A percentile compares a stretch with the other conserved stretches of the same genome.
Conservation (phyloP, 768 basidiomycete genomes). For the Psilocybe cyanescens region DNA sequence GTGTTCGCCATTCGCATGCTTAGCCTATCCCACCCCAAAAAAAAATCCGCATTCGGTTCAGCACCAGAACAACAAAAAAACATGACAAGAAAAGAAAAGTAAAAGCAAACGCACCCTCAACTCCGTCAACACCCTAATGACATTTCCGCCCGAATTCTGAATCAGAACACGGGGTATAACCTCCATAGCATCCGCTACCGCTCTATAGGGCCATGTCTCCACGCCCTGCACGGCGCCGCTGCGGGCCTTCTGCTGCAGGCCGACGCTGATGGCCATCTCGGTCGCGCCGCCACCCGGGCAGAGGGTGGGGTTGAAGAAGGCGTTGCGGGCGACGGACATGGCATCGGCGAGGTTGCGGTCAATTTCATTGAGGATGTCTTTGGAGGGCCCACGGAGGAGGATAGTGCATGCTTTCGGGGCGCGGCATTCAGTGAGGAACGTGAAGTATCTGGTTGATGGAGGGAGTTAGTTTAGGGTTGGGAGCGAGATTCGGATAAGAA, state of each 20-base stretch:
- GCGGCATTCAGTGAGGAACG: slow-evolving; percentile 92
- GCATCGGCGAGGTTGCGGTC: slow-evolving; percentile 98
- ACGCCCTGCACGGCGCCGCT: slow-evolving; percentile 71
- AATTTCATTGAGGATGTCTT: slow-evolving; percentile 97
- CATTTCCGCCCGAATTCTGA: slow-evolving; percentile 96
- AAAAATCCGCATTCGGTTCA: not conserved
- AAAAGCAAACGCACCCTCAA: slow-evolving; percentile 65
- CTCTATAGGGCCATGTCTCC: slow-evolving; percentile 89
- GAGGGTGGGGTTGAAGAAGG: slow-evolving; percentile 93
- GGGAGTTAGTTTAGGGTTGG: not conserved
- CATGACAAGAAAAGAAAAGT: too few species aligned
- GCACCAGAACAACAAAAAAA: not conserved
- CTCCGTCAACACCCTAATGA: slow-evolving; percentile 90
- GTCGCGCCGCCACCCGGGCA: slow-evolving; percentile 96
- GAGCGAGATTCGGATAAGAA: too few species aligned
- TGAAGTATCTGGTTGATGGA: slow-evolving; percentile 76
- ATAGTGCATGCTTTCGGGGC: slow-evolving; percentile 97
- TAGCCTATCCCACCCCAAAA: slow-evolving; percentile 61
- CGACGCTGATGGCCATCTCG: slow-evolving; percentile 96
- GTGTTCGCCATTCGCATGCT: slow-evolving; percentile 89
- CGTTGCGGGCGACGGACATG: slow-evolving; percentile 96
- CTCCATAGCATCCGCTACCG: slow-evolving; percentile 96
- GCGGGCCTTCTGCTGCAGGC: slow-evolving; percentile 78
- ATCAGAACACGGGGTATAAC: slow-evolving; percentile 95
- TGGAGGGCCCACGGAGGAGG: slow-evolving; percentile 95